Evolutionary conservation across 179 eudicot genomes (phyloP), one percentile per base, ranked within the genome.

Genomic region (Patellifolia procumbens): DNA sequence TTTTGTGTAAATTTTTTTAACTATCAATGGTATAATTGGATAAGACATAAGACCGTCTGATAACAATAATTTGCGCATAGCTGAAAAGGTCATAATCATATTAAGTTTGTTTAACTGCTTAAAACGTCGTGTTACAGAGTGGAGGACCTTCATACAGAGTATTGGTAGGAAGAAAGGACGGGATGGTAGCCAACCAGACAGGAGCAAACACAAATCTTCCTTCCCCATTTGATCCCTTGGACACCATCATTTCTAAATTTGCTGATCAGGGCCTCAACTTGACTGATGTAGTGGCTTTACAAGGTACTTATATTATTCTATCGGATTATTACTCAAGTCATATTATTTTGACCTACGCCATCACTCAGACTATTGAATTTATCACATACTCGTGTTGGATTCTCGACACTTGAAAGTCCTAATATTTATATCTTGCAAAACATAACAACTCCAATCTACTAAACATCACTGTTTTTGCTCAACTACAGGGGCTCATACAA

Each of bases 91-190:
- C 46, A 22, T 7, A 60, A 15, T 39, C 49, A 35, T 17, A 56
- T 45, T 37, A 20, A 26, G 3, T 29, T 12, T 46, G 9, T 28
- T 49, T 7, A 34, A 67, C 13, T 58, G 15, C 31, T 35, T 65
- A 4, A 22, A 29, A 17, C 1, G 5, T 31, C 17, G 39, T 16
- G 51, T 34, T 64, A 85, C 83, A 93, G 98, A 92, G 97, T 80
- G 98, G 97, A 59, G 97, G 96, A 43, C 87, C 84, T 7, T 68
- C 85, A 7, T 94, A 95, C 92, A 83, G 80, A 51, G 97, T 94
- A 16, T 63, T 80, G 69, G 73, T 94, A 11, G 98, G 98, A 42
- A 92, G 98, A 79, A 89, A 90, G 72, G 98, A 94, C 66, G 97
- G 96, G 22, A 24, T 88, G 39, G 88, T 87, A 65, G 91, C 98